A percentile compares a stretch with the other conserved stretches of the same genome.
Evolutionary conservation across 73 alveolate genomes (phyloP).

Genomic region (Paramecium sonneborni): DNA sequence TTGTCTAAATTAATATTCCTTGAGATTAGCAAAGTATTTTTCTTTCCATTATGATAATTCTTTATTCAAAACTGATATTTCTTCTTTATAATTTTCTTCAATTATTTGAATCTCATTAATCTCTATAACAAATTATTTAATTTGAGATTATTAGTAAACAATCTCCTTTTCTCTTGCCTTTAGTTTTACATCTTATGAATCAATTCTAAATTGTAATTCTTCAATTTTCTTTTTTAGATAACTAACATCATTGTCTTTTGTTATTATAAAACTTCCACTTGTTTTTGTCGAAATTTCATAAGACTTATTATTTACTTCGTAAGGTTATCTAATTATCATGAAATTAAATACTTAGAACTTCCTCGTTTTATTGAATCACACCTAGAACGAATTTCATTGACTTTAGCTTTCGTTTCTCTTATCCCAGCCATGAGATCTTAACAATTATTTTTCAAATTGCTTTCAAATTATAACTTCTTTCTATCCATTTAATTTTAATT

Average conservation of each 20-base stretch:
- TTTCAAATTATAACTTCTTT: conserved; percentile 17
- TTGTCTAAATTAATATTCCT: background rate
- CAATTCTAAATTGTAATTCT: background rate
- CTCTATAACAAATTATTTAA: background rate
- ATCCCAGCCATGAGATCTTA: background rate
- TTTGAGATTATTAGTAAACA: background rate
- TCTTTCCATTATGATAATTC: conserved; percentile 24
- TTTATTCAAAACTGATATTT: background rate
- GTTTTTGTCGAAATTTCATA: background rate
- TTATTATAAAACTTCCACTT: background rate
- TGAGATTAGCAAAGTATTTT: background rate
- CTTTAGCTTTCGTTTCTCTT: background rate
- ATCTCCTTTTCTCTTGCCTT: conserved; percentile 35
- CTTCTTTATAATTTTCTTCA: conserved; percentile 27
- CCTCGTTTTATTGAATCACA: background rate
- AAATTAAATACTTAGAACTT: background rate
- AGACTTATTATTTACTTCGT: background rate
- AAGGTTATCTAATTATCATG: background rate
- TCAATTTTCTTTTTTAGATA: background rate
- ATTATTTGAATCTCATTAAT: background rate
- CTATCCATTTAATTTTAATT: background rate
- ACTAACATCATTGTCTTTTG: background rate
- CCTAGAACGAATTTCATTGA: background rate
- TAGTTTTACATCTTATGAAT: background rate
- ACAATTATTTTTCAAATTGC: background rate